phyloP scores from a whole-genome alignment of 768 basidiomycete genomes.

The Trametes cingulata region DNA sequence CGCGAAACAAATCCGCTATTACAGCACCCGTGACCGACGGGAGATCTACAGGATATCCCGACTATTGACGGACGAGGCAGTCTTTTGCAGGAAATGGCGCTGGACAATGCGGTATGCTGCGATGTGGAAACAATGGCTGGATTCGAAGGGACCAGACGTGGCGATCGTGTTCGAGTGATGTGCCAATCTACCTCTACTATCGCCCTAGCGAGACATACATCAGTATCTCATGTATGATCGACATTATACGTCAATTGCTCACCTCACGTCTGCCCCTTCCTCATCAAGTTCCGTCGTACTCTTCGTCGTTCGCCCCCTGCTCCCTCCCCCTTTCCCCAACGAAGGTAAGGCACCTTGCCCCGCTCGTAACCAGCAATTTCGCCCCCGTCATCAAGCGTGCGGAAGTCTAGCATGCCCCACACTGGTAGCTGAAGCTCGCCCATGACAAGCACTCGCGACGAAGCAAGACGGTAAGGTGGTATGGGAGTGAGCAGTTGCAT shows the following conservation, averaged over 20 bases:
- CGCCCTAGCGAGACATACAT: not conserved
- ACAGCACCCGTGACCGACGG: slow-evolving; percentile 39
- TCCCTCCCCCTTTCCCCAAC: slow-evolving; percentile 71
- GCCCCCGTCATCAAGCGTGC: slow-evolving; percentile 39
- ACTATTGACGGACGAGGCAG: slow-evolving; percentile 39
- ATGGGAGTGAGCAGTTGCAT: slow-evolving; percentile 82
- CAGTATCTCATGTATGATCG: not conserved
- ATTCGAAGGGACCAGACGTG: slow-evolving; percentile 36
- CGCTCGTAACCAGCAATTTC: slow-evolving; percentile 55
- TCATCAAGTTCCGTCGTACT: slow-evolving; percentile 85
- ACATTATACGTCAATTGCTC: not conserved
- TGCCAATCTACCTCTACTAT: not conserved
- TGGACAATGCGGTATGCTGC: slow-evolving; percentile 34
- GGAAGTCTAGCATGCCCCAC: slow-evolving; percentile 84
- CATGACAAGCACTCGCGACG: slow-evolving; percentile 61
- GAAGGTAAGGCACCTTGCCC: slow-evolving; percentile 72
- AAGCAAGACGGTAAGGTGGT: slow-evolving; percentile 46
- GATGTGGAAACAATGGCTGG: slow-evolving; percentile 44
- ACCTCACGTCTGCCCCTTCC: slow-evolving; percentile 67
- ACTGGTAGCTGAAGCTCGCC: slow-evolving; percentile 88
- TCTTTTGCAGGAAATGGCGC: slow-evolving; percentile 29
- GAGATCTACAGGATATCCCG: slow-evolving; percentile 45
- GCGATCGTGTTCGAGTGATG: slow-evolving; percentile 37
- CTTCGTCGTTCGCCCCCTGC: slow-evolving; percentile 71
- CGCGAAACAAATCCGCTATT: slow-evolving; percentile 34